Evolutionary conservation across 306 rosid genomes (phyloP), one percentile per base, ranked within the genome.

Genomic region (Ceratonia siliqua): DNA sequence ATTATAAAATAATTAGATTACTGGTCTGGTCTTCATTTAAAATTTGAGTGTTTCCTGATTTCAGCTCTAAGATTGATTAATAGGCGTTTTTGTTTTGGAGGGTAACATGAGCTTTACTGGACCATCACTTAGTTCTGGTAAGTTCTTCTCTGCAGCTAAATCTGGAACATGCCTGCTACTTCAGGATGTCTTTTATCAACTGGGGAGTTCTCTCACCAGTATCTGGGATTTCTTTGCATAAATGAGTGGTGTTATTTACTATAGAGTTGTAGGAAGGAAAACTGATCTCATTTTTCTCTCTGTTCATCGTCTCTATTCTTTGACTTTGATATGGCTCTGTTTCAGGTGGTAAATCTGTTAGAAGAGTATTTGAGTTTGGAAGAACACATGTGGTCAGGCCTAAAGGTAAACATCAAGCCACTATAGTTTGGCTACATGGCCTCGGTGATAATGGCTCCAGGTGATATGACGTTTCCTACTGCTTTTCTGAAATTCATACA

Each of bases 401-500:
- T 74, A 94, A 92, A 81, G 99, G 96, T 52, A 94, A 84, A 90
- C 99, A 94, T 85, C 99, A 90, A 86, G 99, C 99, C 72, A 94
- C 99, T 14, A 82, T 94, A 62, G 96, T 94, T 77, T 94, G 99
- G 99, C 88, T 94, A 36, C 99, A 92, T 74, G 99, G 99, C 69
- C 98, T 94, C n/a, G 99, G 99, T 22, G 99, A 94, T 78, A 92
- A 94, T 82, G 99, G 99, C 80, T 83, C 99, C 72, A 94, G 99
- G 99, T 94, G 83, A 62, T 64, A 62, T 50, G 64, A 48, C 80
- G 65, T 72, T 62, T 46, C 76, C 71, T 80, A n/a, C 69, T 55
- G 35, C 62, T 62, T 58, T 49, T 32, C 38, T 9, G 56, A 33
- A 52, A 61, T 68, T 75, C 30, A 42, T 35, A 8, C 73, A 8